Percentiles rank a stretch among this genome's conserved stretches.
phyloP scores from a whole-genome alignment of 2,329 filamentous ascomycete species.

The Sporothrix phasma region DNA sequence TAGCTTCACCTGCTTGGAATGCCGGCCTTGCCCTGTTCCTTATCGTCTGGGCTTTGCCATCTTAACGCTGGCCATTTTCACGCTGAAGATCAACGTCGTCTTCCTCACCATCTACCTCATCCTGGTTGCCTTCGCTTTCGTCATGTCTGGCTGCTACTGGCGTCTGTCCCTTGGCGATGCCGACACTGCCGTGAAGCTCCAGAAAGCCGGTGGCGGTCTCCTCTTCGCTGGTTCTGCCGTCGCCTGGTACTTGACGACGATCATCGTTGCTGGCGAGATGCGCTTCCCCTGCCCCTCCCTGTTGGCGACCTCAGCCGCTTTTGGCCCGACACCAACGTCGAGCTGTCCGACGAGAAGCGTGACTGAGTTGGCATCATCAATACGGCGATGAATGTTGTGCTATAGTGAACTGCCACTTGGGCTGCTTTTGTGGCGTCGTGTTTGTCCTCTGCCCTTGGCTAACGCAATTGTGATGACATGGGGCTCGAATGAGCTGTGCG shows the following conservation, averaged over 20 bases:
- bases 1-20: constrained; percentile 36
- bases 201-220: constrained; percentile 34
- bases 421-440: not conserved
- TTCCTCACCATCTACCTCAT: constrained; percentile 41
- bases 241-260: constrained; percentile 44
- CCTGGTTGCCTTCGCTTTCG: constrained; percentile 35
- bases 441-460: not conserved
- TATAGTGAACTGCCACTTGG: not conserved
- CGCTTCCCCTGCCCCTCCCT: constrained; percentile 38
- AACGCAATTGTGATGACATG: not conserved
- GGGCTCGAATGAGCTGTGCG: not conserved
- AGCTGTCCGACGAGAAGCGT: constrained; percentile 15
- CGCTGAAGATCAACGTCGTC: constrained; percentile 39
- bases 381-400: not conserved
- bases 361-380: not conserved
- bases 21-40: constrained; percentile 39
- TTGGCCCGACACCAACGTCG: constrained; percentile 33
- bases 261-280: constrained; percentile 46
- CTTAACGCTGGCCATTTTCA: constrained; percentile 42
- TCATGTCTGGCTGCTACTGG: constrained; percentile 40
- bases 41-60: constrained; percentile 43
- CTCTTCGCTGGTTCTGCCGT: constrained; percentile 37
- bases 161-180: constrained; percentile 35
- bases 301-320: constrained; percentile 42
- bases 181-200: constrained; percentile 31